Evolutionary conservation across 345 rosid genomes (phyloP), one percentile per base, ranked within the genome.

Genomic region (Kandelia obovata): DNA sequence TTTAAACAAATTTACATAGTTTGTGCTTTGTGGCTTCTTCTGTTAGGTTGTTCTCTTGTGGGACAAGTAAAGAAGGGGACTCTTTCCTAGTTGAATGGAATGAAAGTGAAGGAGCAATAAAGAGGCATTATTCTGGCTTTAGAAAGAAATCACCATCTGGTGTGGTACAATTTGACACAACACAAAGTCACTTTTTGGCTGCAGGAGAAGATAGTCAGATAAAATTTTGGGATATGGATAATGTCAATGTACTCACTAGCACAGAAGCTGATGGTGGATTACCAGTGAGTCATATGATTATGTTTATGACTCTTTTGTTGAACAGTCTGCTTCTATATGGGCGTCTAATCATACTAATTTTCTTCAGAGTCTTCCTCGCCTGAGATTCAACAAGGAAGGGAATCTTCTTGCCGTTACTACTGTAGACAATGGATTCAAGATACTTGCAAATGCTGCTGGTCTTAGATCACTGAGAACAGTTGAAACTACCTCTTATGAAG

Each of bases 191-290:
- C 75, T 89, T 93, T 79, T 81, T 93, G 78, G 96, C 91, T 69
- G 98, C 86, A 20, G 98, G 97, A 66, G 96, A 93, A 78, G 96
- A 93, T 55, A 70, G 78, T 75, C 96, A 85, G 72, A 86, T 93
- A 70, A 93, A 91, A 75, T 93, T 91, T 70, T 93, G 98, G 98
- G 94, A 93, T 77, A 89, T 93, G 96, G 96, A 93, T 75, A 79
- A 70, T 77, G 21, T 31, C 70, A 83, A 62, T 82, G 76, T 84
- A 67, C 80, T 93, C 37, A 77, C 86, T 57, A 80, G 78, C 78
- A 83, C 83, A 11, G 91, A 89, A 57, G 98, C 94, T 21, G 96
- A 87, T 26, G 97, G 96, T 75, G 98, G 98, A 81, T 84, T 91
- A 25, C 87, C 83, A 75, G 98, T 93, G 60, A 87, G 97, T 82